Evolutionary conservation across 2,329 filamentous ascomycete species (phyloP).

Genomic region (Penicillium sp.): DNA sequence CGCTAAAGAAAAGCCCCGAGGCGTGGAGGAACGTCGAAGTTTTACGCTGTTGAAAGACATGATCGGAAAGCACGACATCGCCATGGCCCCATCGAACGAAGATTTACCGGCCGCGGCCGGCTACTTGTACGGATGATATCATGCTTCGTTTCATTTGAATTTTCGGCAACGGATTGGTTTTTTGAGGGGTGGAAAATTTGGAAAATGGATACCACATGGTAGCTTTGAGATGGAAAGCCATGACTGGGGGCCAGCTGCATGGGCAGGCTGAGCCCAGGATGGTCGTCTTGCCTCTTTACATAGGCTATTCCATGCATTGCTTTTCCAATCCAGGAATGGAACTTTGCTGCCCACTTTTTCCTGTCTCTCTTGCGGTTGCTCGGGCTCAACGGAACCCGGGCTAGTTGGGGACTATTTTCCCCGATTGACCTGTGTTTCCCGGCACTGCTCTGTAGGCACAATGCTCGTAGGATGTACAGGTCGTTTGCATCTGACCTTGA

Average conservation of each 20-base stretch:
- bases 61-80: conserved; percentile 20
- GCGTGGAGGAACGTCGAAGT: conserved; percentile 22
- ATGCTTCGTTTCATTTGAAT: conserved; percentile 27
- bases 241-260: conserved; percentile 15
- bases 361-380: not conserved
- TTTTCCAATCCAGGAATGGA: conserved; percentile 24
- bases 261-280: conserved; percentile 14
- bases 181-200: conserved; percentile 14
- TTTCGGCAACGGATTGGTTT: conserved; percentile 25
- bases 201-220: conserved; percentile 22
- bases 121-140: conserved; percentile 30
- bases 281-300: conserved; percentile 22
- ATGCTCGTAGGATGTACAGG: not conserved
- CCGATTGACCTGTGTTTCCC: not conserved
- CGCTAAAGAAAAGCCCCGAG: conserved; percentile 22
- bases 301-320: conserved; percentile 27
- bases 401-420: not conserved
- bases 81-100: conserved; percentile 24
- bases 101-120: conserved; percentile 24
- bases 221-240: conserved; percentile 21
- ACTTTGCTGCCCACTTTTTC: conserved; percentile 1
- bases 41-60: conserved; percentile 22
- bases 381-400: not conserved
- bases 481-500: not conserved
- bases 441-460: not conserved